Conservation (phyloP, 148 eudicot genomes). For the Persicaria tinctoria region DNA sequence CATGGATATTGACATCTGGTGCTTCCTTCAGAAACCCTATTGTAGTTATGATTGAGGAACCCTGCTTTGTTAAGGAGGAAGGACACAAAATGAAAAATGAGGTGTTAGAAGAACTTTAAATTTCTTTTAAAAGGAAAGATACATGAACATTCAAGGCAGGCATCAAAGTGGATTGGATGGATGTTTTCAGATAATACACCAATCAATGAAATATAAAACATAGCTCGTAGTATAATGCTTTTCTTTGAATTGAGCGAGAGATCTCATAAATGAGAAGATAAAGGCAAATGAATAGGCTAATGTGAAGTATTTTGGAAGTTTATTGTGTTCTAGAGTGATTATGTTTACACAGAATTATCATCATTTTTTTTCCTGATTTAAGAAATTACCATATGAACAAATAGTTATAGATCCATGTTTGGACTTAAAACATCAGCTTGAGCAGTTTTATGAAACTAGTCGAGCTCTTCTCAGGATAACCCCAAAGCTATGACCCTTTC, state of each 20-base stretch:
- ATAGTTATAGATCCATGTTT: background rate
- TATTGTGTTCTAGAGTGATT: too few relatives aligned
- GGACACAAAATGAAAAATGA: background rate
- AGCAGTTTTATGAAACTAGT: too few relatives aligned
- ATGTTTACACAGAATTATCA: too few relatives aligned
- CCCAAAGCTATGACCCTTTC: background rate
- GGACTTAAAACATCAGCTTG: background rate
- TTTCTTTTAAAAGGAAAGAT: background rate
- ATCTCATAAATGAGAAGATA: background rate
- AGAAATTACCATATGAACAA: conserved; percentile 11
- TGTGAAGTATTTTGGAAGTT: too few relatives aligned
- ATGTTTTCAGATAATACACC: background rate
- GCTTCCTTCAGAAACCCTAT: conserved; percentile 95
- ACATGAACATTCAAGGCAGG: background rate
- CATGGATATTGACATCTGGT: conserved; percentile 74
- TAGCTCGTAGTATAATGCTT: background rate
- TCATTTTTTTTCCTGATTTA: background rate
- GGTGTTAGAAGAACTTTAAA: background rate
- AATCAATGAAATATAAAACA: background rate
- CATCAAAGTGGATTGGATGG: conserved; percentile 7
- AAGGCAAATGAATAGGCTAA: too few relatives aligned
- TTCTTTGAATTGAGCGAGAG: background rate
- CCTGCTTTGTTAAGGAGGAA: conserved; percentile 42
- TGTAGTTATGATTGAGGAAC: conserved; percentile 55
- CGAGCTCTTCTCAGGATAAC: too few relatives aligned